These are phyloP conservation scores for Pilatotrama ljubarskyi DNA, from an alignment of 768 basidiomycete genomes.

Conservation along the genomic window DNA sequence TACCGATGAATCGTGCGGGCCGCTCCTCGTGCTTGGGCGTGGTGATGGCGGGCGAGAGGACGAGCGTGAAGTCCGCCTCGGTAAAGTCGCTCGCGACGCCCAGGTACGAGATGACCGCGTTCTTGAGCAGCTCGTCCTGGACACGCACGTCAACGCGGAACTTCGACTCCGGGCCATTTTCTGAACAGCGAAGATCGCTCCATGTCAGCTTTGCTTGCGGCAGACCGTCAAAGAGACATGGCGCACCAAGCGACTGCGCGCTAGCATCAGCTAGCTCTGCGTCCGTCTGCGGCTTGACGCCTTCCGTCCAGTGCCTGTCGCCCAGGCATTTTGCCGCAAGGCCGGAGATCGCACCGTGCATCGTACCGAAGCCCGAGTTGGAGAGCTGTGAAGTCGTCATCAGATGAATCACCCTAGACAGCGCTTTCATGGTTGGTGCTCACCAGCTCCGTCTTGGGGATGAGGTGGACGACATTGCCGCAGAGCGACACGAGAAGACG, in stretches of 20 bases:
- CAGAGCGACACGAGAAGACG: conserved; percentile 77
- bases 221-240: background rate
- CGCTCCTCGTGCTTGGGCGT: conserved; percentile 59
- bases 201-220: background rate
- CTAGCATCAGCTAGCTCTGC: conserved; percentile 59
- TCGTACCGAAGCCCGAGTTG: conserved; percentile 79
- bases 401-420: conserved; percentile 39
- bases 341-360: conserved; percentile 77
- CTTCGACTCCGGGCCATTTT: conserved; percentile 51
- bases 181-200: conserved; percentile 30
- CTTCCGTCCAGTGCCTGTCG: conserved; percentile 54
- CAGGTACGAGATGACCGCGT: conserved; percentile 64
- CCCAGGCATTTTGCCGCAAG: conserved; percentile 74
- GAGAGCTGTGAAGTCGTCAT: conserved; percentile 34
- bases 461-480: conserved; percentile 63
- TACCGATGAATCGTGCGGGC: conserved; percentile 57
- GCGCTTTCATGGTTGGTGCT: conserved; percentile 29
- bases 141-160: conserved; percentile 59
- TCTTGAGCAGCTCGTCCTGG: conserved; percentile 59
- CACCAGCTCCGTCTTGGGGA: conserved; percentile 79
- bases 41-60: conserved; percentile 67
- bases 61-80: conserved; percentile 73
- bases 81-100: conserved; percentile 74
- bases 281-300: conserved; percentile 65
- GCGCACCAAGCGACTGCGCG: conserved; percentile 55